phyloP scores from a whole-genome alignment of 2,329 filamentous ascomycete species.

The Colletotrichum godetiae region DNA sequence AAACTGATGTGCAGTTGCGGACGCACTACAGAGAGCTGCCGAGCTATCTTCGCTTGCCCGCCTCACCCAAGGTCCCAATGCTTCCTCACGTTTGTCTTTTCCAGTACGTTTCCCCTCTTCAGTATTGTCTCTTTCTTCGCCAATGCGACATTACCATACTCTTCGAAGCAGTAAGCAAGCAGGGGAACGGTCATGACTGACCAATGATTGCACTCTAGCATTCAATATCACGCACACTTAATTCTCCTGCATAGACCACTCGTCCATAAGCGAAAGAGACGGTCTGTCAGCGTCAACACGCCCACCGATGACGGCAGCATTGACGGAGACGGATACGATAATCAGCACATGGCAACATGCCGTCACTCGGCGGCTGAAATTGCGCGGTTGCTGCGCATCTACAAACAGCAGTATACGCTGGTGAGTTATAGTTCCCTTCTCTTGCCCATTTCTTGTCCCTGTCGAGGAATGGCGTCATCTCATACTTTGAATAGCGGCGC shows the following conservation, averaged over 20 bases:
- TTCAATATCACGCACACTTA: slow-evolving; percentile 39
- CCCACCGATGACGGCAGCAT: not conserved
- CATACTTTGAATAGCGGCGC: slow-evolving; percentile 21
- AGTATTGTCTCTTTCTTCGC: too few species aligned
- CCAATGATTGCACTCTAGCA: slow-evolving; percentile 10
- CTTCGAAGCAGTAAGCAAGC: not conserved
- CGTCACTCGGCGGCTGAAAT: slow-evolving; percentile 38
- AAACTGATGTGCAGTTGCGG: slow-evolving; percentile 35
- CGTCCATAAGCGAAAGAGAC: slow-evolving; percentile 6
- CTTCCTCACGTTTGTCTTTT: slow-evolving; percentile 40
- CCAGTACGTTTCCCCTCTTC: slow-evolving; percentile 40
- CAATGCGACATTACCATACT: not conserved
- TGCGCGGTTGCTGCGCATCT: slow-evolving; percentile 34
- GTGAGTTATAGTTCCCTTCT: slow-evolving; percentile 6
- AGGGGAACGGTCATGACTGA: not conserved
- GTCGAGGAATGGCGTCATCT: not conserved
- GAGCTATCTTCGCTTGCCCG: slow-evolving; percentile 32
- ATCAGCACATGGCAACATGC: slow-evolving; percentile 37
- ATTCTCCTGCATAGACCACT: slow-evolving; percentile 40
- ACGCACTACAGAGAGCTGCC: slow-evolving; percentile 35
- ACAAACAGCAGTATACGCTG: slow-evolving; percentile 39
- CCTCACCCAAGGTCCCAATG: slow-evolving; percentile 28
- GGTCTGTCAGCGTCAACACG: not conserved
- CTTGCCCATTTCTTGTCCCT: not conserved
- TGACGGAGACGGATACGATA: not conserved